A percentile compares a stretch with the other conserved stretches of the same genome.
Conservation (phyloP, 1,139 yeast species). For the Arxiozyma bovina region DNA sequence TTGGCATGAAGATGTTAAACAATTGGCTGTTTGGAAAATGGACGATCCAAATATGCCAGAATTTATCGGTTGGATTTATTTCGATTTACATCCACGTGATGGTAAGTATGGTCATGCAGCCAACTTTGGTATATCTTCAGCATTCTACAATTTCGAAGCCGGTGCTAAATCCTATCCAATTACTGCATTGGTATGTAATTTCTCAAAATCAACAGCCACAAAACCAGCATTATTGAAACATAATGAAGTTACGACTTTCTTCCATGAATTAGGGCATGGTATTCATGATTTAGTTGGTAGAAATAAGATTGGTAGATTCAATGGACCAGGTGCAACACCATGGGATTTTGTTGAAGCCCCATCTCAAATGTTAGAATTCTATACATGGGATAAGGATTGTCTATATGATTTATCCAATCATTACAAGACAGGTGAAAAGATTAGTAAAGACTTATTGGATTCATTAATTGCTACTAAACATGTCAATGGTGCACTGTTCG, state of each 20-base stretch:
- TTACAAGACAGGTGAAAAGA: conserved; percentile 50
- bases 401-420: conserved; percentile 55
- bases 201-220: conserved; percentile 61
- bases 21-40: conserved; percentile 63
- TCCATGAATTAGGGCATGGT: conserved; percentile 89
- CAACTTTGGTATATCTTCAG: conserved; percentile 62
- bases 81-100: conserved; percentile 77
- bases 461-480: conserved; percentile 59
- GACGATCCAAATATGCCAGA: conserved; percentile 41
- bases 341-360: conserved; percentile 89
- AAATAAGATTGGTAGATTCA: conserved; percentile 57
- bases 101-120: conserved; percentile 88
- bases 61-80: conserved; percentile 70
- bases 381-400: conserved; percentile 72
- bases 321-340: conserved; percentile 62
- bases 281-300: conserved; percentile 67
- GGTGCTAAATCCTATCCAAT: conserved; percentile 54
- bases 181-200: conserved; percentile 76
- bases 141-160: conserved; percentile 39
- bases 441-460: conserved; percentile 50
- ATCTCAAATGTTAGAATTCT: conserved; percentile 79
- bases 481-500: conserved; percentile 63
- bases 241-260: conserved; percentile 70
- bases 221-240: conserved; percentile 75
- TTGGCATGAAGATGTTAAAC: conserved; percentile 78